Evolutionary conservation across 2,329 filamentous ascomycete genomes (phyloP).

Genomic region (Talaromyces sp.): DNA sequence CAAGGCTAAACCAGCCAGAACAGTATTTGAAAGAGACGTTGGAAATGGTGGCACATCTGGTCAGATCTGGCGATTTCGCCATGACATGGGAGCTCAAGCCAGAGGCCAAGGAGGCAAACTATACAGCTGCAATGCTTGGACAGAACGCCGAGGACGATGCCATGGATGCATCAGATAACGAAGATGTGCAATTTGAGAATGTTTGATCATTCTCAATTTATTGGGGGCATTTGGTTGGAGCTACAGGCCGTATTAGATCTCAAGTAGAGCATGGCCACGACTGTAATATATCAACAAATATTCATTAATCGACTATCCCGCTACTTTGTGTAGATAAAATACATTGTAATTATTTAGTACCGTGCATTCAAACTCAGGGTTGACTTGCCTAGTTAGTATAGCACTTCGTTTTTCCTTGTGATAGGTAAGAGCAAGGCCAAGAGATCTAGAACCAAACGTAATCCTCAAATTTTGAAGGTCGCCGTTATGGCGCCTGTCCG

Average conservation of each 20-base stretch:
- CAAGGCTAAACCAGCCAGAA: slow-evolving; percentile 77
- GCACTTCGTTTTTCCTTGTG: no score
- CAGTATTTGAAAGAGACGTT: slow-evolving; percentile 84
- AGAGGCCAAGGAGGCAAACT: slow-evolving; percentile 58
- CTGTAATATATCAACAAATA: background rate
- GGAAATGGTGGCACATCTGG: slow-evolving; percentile 74
- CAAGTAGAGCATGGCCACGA: background rate
- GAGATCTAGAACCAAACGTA: no score
- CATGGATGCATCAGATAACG: slow-evolving; percentile 53
- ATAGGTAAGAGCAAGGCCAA: no score
- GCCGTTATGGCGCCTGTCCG: no score
- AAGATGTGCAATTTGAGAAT: slow-evolving; percentile 75
- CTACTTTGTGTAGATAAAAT: background rate
- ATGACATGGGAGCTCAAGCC: slow-evolving; percentile 79
- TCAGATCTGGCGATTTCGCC: slow-evolving; percentile 78
- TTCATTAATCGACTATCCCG: background rate
- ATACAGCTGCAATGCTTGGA: slow-evolving; percentile 38
- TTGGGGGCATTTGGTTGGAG: background rate
- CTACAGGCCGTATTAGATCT: background rate
- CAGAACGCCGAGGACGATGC: slow-evolving; percentile 49
- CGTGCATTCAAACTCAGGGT: no score
- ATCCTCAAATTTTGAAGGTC: no score
- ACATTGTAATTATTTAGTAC: background rate
- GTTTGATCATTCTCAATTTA: slow-evolving; percentile 52
- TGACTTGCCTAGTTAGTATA: no score